These are phyloP conservation scores for Saccharomyces hybrid DNA, from an alignment of 1,139 yeast species.

Conservation along the genomic window DNA sequence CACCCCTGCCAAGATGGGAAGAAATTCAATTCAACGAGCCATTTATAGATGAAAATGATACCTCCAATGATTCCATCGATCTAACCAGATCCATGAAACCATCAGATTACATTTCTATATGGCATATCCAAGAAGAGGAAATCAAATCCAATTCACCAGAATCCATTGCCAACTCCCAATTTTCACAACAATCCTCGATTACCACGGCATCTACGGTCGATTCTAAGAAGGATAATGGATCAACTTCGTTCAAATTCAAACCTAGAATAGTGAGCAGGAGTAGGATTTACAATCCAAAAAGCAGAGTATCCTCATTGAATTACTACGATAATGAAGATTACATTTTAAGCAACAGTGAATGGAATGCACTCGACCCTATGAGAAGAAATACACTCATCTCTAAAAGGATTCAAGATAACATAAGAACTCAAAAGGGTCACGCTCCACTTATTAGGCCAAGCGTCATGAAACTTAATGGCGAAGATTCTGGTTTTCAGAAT, in stretches of 20 bases:
- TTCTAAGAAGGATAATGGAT: not conserved
- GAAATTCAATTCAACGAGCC: slow-evolving; percentile 24
- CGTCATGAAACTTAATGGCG: not conserved
- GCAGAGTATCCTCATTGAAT: not conserved
- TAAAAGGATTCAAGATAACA: slow-evolving; percentile 16
- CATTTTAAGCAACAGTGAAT: slow-evolving; percentile 6
- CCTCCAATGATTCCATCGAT: slow-evolving; percentile 42
- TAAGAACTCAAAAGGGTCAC: slow-evolving; percentile 1
- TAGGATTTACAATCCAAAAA: slow-evolving; percentile 8
- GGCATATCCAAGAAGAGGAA: slow-evolving; percentile 34
- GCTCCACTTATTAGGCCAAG: not conserved
- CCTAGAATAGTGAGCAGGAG: slow-evolving; percentile 17
- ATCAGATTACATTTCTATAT: slow-evolving; percentile 25
- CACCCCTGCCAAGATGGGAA: slow-evolving; percentile 16
- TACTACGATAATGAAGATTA: slow-evolving; percentile 9
- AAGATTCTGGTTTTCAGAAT: not conserved
- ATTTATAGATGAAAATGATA: slow-evolving; percentile 20
- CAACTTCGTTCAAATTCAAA: slow-evolving; percentile 11
- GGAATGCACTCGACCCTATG: slow-evolving; percentile 20
- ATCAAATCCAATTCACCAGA: slow-evolving; percentile 28
- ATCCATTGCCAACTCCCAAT: slow-evolving; percentile 23
- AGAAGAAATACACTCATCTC: slow-evolving; percentile 21
- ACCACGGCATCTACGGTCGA: slow-evolving; percentile 12
- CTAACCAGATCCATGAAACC: slow-evolving; percentile 37
- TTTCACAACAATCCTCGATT: slow-evolving; percentile 17